Evolutionary conservation across 257 asterid genomes (phyloP).

Genomic region (Penstemon barbatus): DNA sequence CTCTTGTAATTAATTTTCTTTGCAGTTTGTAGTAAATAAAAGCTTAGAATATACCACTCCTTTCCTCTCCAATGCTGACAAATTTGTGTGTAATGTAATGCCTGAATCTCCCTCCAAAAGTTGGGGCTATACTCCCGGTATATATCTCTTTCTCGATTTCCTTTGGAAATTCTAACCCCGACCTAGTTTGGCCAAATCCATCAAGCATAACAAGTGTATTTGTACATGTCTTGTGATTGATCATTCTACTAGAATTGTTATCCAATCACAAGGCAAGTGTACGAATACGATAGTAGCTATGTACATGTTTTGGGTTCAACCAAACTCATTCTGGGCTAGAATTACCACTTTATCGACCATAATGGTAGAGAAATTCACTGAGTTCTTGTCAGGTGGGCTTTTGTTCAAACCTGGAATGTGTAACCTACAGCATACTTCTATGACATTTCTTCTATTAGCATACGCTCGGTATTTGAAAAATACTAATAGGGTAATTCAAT

Average conservation of each 20-base stretch:
- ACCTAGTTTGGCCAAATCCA: too few relatives aligned
- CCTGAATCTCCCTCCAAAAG: conserved; percentile 48
- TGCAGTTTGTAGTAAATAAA: conserved; percentile 31
- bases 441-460: conserved; percentile 42
- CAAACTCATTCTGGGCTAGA: too few relatives aligned
- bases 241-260: too few relatives aligned
- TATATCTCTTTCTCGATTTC: not conserved
- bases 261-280: too few relatives aligned
- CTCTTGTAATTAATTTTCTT: not conserved
- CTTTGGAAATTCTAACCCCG: not conserved
- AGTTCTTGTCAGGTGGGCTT: conserved; percentile 34
- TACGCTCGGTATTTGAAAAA: conserved; percentile 37
- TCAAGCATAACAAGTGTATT: too few relatives aligned
- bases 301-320: too few relatives aligned
- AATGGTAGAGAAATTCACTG: too few relatives aligned
- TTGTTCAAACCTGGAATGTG: conserved; percentile 32
- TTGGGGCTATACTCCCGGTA: conserved; percentile 37
- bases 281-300: too few relatives aligned
- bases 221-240: too few relatives aligned
- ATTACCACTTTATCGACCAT: too few relatives aligned
- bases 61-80: conserved; percentile 39
- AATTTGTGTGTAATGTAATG: conserved; percentile 35
- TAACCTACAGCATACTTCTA: conserved; percentile 37
- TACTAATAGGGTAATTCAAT: conserved; percentile 26
- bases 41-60: conserved; percentile 31